Base-by-base conservation (phyloP, 306 rosid genomes). In the Abrus pulchellus region DNA sequence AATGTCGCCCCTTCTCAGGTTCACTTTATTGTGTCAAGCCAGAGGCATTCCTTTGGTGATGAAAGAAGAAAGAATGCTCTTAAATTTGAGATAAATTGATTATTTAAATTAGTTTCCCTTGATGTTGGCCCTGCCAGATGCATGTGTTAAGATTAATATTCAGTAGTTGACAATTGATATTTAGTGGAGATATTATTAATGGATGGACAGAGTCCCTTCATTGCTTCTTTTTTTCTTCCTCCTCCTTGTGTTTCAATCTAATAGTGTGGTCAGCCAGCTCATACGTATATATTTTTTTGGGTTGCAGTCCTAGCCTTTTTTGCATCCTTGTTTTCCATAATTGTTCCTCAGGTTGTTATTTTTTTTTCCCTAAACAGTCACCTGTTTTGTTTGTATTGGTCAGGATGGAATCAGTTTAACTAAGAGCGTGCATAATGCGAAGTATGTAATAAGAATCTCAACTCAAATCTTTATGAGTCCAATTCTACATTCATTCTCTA, bases 351-450 rank as follows among this genome's bases (percentile, higher is more conserved):
- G 47, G 34, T 77, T 44, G 57, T 27, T 62, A 20, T 68, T 52
- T 50, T 40, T 59, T 74, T 63, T 44, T 3, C 65, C 10, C 62
- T 77, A 38, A 82, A 68, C 14, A 41, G 41, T 71, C 59, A 54
- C 55, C 60, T 74, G 65, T 76, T 79, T 80, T 76, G 74, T 70
- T 48, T 75, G 28, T 76, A 41, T 52, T 76, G 48, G 75, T 75
- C 92, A 95, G 99, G 97, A 91, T 75, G 87, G 89, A 72, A 88
- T 95, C 87, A 88, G 85, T 83, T 83, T 93, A 72, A 87, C 83
- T 32, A 88, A 90, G 68, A 54, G 86, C 20, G 87, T 76, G 72
- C 99, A 95, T 88, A 90, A 74, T 76, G 90, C 88, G 77, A 93
- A 93, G 99, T 95, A 93, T 29, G 91, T 79, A 32, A 27, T 64